A percentile compares a stretch with the other conserved stretches of the same genome.
Conservation (phyloP, 2,329 filamentous ascomycete genomes). For the Fusarium sp. region DNA sequence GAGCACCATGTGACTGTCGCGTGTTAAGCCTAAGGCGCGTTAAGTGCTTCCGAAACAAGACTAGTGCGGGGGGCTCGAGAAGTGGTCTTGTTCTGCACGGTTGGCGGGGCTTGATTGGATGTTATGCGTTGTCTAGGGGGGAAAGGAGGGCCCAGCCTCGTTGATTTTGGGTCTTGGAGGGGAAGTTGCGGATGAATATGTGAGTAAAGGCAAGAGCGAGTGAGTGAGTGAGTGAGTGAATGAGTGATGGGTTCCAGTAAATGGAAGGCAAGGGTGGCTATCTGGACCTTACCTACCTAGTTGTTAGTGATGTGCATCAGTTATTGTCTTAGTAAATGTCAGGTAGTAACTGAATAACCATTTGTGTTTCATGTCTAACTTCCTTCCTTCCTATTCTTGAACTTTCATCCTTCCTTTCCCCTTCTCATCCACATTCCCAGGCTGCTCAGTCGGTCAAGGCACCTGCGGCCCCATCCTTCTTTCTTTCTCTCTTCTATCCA, state of each 20-base stretch:
- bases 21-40: slow-evolving; percentile 38
- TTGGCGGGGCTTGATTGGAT: slow-evolving; percentile 38
- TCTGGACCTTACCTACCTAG: not conserved
- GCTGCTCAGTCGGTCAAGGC: slow-evolving; percentile 11
- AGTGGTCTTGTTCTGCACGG: slow-evolving; percentile 31
- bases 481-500: not conserved
- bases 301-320: slow-evolving; percentile 6
- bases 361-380: slow-evolving; percentile 32
- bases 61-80: slow-evolving; percentile 36
- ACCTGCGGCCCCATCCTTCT: slow-evolving; percentile 7
- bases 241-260: not conserved
- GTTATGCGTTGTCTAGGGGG: slow-evolving; percentile 26
- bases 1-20: slow-evolving; percentile 39
- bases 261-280: not conserved
- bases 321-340: slow-evolving; percentile 15
- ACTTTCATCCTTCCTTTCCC: not conserved
- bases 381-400: slow-evolving; percentile 11
- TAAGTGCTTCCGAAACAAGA: slow-evolving; percentile 29
- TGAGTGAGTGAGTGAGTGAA: not conserved
- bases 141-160: slow-evolving; percentile 35
- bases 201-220: not conserved
- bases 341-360: not conserved
- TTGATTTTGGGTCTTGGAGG: slow-evolving; percentile 29
- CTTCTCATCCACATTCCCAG: slow-evolving; percentile 17
- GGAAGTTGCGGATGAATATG: not conserved